A percentile compares a stretch with the other conserved stretches of the same genome.
These are phyloP conservation scores for Chlamydomonas sphaeroides DNA, from an alignment of 139 green algal species.

Conservation along the genomic window DNA sequence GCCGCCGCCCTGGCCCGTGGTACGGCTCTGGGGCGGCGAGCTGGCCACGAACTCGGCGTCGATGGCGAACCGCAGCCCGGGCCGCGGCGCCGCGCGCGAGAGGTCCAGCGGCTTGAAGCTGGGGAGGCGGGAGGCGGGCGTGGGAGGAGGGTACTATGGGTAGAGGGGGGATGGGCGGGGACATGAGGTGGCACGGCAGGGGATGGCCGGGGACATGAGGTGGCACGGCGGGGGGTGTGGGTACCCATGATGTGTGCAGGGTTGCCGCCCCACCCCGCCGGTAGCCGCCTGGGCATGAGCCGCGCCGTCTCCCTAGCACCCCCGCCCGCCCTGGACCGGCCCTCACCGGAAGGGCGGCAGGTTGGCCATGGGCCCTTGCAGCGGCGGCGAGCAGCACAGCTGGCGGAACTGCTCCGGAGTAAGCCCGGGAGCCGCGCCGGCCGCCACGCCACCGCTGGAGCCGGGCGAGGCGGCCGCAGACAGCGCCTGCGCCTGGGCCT, in stretches of 20 bases:
- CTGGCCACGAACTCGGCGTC: constrained; percentile 95
- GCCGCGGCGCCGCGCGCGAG: constrained; percentile 50
- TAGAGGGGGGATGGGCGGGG: background rate
- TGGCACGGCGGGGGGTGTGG: no score
- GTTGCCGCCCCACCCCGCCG: no score
- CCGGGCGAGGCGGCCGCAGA: background rate
- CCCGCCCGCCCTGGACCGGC: no score
- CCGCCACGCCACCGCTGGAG: background rate
- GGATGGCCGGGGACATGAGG: no score
- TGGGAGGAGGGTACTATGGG: background rate
- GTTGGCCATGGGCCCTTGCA: constrained; percentile 41
- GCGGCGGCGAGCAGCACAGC: constrained; percentile 66
- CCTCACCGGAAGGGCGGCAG: constrained; percentile 23
- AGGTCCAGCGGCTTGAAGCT: constrained; percentile 73
- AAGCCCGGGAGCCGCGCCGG: constrained; percentile 48
- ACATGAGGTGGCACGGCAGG: background rate
- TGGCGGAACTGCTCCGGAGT: constrained; percentile 60
- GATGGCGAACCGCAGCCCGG: constrained; percentile 84
- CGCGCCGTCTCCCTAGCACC: no score
- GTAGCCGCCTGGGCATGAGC: no score
- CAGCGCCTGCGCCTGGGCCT: background rate
- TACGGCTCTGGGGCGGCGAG: constrained; percentile 52
- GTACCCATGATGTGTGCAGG: no score
- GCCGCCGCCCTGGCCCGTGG: background rate
- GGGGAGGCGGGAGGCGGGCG: background rate